Evolutionary conservation across 2,329 filamentous ascomycete genomes (phyloP), one percentile per base, ranked within the genome.

Genomic region (Clarireedia hainanense): DNA sequence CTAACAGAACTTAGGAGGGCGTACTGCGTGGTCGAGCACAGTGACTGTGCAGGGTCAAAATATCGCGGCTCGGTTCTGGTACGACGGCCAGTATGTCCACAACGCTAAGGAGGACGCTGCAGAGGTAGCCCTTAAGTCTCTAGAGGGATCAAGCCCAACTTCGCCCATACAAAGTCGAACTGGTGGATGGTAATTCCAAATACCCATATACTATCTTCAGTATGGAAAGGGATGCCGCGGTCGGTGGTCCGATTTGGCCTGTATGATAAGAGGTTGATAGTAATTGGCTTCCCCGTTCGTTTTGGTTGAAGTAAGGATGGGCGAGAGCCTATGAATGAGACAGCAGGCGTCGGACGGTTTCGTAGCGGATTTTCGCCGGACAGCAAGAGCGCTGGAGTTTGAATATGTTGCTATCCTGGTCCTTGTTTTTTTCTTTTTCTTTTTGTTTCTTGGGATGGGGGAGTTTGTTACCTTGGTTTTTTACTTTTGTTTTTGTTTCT

Each of bases 101-200:
- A 95, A 95, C 67, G 90, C 90, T 57, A 86, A 83, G 72, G 91
- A 96, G 71, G 91, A 96, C 69, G 91, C 89, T n/a, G 90, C 91
- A 61, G 89, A 96, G 72, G 80, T 87, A 59, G 90, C 90, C 26
- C 71, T 88, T 58, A 80, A 77, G 66, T 80, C 77, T 72, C 71
- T 88, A 54, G 62, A 58, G 56, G 69, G 69, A 50, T 73, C 70
- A 55, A 71, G 65, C 49, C 69, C 72, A n/a, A 72, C 64, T 56
- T 76, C 74, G 20, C 72, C 74, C 6, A 67, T 71, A 23, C 71
- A 72, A 48, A 71, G 66, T 57, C 69, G 71, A 56, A 64, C 61
- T 50, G 65, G 67, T 50, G 65, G 67, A 36, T 74, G 71, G 71
- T 72, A 65, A 60, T 49, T 48, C 63, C 65, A 61, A 62, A 63